phyloP scores from a whole-genome alignment of 2,329 filamentous ascomycete genomes.

The Geosmithia putterillii region DNA sequence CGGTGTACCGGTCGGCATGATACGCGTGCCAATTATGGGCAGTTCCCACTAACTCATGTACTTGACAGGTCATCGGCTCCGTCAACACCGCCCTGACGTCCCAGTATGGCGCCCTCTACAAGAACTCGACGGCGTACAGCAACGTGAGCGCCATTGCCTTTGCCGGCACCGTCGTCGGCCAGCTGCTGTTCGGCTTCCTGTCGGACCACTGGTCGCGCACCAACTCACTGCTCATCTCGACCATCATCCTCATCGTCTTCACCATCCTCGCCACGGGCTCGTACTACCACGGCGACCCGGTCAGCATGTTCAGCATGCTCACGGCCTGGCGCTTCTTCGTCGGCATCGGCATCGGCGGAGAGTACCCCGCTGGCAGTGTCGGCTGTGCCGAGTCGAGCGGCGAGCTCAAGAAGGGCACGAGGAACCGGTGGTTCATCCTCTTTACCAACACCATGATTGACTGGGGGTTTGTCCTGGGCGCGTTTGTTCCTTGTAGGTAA shows the following conservation, averaged over 20 bases:
- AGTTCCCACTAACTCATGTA: too few relatives aligned
- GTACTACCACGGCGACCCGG: constrained; percentile 56
- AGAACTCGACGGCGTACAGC: constrained; percentile 52
- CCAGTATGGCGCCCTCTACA: constrained; percentile 61
- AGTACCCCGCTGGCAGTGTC: constrained; percentile 76
- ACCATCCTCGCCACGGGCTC: constrained; percentile 67
- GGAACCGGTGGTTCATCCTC: constrained; percentile 86
- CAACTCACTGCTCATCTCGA: constrained; percentile 70
- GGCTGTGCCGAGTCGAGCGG: constrained; percentile 74
- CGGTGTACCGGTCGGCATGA: background rate
- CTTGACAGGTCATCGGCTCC: constrained; percentile 71
- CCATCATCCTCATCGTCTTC: constrained; percentile 74
- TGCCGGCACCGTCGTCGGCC: constrained; percentile 73
- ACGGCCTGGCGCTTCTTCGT: constrained; percentile 78
- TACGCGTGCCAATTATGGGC: background rate
- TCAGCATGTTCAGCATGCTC: constrained; percentile 63
- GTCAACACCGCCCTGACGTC: constrained; percentile 63
- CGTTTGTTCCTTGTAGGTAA: constrained; percentile 52
- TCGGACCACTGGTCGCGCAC: constrained; percentile 78
- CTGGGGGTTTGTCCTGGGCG: constrained; percentile 67
- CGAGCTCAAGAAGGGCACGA: constrained; percentile 64
- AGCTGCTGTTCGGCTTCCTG: constrained; percentile 68
- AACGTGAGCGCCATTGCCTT: constrained; percentile 79
- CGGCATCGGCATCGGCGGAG: constrained; percentile 65
- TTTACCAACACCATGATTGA: constrained; percentile 88